A percentile compares a stretch with the other conserved stretches of the same genome.
These are phyloP conservation scores for Tylopilus sp. DNA, from an alignment of 768 basidiomycete genomes.

Conservation along the genomic window DNA sequence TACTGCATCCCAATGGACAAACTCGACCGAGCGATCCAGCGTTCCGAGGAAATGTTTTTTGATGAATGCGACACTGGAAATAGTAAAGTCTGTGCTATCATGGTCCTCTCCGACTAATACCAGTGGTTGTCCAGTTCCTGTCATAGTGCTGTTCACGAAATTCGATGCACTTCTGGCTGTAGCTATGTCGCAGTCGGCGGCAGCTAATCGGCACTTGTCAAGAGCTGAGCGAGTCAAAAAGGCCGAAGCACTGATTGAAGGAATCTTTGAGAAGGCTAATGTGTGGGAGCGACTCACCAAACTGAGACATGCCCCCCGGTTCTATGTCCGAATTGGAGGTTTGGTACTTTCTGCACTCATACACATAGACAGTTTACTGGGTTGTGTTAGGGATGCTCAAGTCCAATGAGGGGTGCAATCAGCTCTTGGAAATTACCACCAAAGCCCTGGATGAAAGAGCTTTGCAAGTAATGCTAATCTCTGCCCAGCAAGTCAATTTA, in stretches of 20 bases:
- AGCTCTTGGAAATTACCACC: background rate
- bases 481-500: constrained; percentile 6
- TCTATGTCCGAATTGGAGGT: background rate
- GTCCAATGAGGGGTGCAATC: background rate
- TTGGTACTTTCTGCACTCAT: too few relatives aligned
- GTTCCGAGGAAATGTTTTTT: constrained; percentile 3
- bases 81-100: background rate
- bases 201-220: too few relatives aligned
- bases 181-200: background rate
- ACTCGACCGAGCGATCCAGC: background rate
- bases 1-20: constrained; percentile 9
- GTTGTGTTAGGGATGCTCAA: background rate
- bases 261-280: background rate
- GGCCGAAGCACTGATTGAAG: background rate
- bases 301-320: background rate
- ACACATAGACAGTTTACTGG: too few relatives aligned
- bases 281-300: background rate
- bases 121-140: background rate
- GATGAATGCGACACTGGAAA: background rate
- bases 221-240: too few relatives aligned
- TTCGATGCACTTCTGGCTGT: constrained; percentile 4
- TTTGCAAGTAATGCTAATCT: constrained; percentile 3
- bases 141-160: constrained; percentile 9
- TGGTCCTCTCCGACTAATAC: background rate
- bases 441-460: background rate